These are phyloP conservation scores for Boletus rex-veris DNA, from an alignment of 768 basidiomycete species.

Conservation along the genomic window DNA sequence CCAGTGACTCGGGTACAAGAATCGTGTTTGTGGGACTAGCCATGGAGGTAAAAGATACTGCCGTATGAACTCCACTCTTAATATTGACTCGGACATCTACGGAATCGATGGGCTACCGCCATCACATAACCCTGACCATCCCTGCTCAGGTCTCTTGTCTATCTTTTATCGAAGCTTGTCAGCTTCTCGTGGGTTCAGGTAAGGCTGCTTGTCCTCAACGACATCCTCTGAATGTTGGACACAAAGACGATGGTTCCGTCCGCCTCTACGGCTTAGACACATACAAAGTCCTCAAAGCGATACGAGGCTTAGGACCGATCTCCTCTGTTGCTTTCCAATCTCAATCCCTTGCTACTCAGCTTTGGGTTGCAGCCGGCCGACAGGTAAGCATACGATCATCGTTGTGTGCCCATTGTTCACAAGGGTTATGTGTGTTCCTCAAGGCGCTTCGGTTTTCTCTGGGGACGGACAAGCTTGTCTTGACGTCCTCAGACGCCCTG, in stretches of 20 bases:
- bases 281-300: slow-evolving; percentile 58
- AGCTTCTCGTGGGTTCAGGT: slow-evolving; percentile 65
- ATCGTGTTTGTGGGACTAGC: slow-evolving; percentile 25
- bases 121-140: slow-evolving; percentile 32
- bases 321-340: slow-evolving; percentile 56
- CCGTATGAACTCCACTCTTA: too few relatives aligned
- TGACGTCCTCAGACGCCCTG: slow-evolving; percentile 48
- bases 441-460: slow-evolving; percentile 42
- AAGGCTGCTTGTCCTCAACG: slow-evolving; percentile 6
- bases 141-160: slow-evolving; percentile 55
- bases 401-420: not conserved
- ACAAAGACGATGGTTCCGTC: slow-evolving; percentile 65
- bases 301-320: slow-evolving; percentile 58
- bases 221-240: slow-evolving; percentile 1
- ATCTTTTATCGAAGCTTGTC: slow-evolving; percentile 44
- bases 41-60: slow-evolving; percentile 8
- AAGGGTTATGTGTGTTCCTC: not conserved
- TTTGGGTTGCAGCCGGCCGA: slow-evolving; percentile 67
- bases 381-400: slow-evolving; percentile 36
- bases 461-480: slow-evolving; percentile 50
- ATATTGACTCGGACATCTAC: not conserved
- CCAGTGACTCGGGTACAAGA: slow-evolving; percentile 43
- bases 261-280: slow-evolving; percentile 62
- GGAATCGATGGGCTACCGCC: slow-evolving; percentile 10
- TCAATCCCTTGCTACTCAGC: slow-evolving; percentile 40